A percentile compares a stretch with the other conserved stretches of the same genome.
phyloP scores from a whole-genome alignment of 2,329 filamentous ascomycete genomes.

The Orbilia javanica region DNA sequence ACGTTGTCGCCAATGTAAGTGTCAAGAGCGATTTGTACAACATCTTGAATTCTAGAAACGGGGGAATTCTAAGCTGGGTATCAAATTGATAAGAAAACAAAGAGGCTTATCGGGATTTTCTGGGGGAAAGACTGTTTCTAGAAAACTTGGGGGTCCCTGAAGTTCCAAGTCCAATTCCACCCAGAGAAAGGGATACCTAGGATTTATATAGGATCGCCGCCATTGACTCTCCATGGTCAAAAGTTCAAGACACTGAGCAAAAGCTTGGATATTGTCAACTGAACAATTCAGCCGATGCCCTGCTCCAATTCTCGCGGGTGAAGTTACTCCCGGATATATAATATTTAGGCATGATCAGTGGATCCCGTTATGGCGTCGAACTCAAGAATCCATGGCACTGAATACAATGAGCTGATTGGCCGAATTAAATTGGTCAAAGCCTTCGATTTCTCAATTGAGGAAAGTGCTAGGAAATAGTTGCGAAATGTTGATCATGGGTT shows the following conservation, averaged over 20 bases:
- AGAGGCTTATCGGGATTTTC: constrained; percentile 1
- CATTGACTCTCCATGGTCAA: constrained; percentile 12
- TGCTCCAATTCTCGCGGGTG: constrained; percentile 18
- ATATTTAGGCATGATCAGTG: constrained; percentile 53
- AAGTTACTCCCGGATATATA: constrained; percentile 34
- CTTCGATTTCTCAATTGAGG: neutral
- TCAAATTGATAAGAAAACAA: neutral
- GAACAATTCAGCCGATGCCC: constrained; percentile 43
- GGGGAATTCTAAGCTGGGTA: too few species aligned
- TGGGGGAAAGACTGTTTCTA: constrained; percentile 26
- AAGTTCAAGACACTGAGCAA: neutral
- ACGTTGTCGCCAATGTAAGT: constrained; percentile 40
- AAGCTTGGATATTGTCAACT: neutral
- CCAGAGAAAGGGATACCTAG: constrained; percentile 16
- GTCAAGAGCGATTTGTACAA: constrained; percentile 56
- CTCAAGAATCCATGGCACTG: neutral
- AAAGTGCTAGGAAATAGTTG: neutral
- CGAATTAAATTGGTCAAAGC: constrained; percentile 13
- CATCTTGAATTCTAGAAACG: constrained; percentile 26
- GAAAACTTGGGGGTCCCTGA: constrained; percentile 26
- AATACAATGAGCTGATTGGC: constrained; percentile 4
- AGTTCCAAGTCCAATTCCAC: neutral
- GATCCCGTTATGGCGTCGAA: neutral
- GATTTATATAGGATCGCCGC: constrained; percentile 44
- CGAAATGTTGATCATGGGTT: neutral